Base-by-base conservation (phyloP, 352 stramenopile genomes). In the Phytopythium aichiense region DNA sequence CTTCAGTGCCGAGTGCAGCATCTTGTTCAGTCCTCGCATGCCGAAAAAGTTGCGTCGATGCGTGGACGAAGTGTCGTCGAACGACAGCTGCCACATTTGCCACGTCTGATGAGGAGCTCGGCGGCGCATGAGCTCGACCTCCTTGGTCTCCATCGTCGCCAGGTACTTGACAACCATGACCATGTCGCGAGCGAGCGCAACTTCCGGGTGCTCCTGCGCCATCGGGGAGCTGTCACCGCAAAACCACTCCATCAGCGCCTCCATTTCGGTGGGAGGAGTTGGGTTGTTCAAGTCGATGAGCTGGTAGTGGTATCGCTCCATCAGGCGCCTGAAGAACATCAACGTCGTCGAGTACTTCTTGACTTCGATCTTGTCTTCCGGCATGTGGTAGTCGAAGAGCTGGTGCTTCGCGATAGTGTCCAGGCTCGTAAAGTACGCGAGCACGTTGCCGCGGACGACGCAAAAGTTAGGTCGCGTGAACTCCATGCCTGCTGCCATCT, bases 241-340 rank as follows among this genome's bases (percentile, higher is more conserved):
- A 61, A 97, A 93, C 87, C 89, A 97, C 56, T 96, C 89, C 71
- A 97, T 91, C 33, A 97, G 63, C 22, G 89, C 86, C 65, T 97
- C 89, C 86, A 97, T 97, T 67, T 97, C 89, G 20, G 82, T 93
- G 30, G 84, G 87, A 22, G 89, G 87, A 12, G 87, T 91, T 25
- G 85, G 66, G 54, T 94, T 83, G 45, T 92, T 77, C 5, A 77
- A 64, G 37, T 94, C 84, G 52, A 97, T 90, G 31, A 97, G 53
- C 66, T 88, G 83, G 61, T 96, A 96, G 45, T 87, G 66, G 63
- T 89, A 95, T 18, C 71, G 67, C 64, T 97, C 89, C 84, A 97
- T 90, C 11, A 97, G 66, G 31, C 84, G 74, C 7, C 87, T 79
- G 55, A 97, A 88, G 64, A 95, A 96, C 20, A 93, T 67, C n/a